A percentile compares a stretch with the other conserved stretches of the same genome.
These are phyloP conservation scores for Sarocladium kiliense DNA, from an alignment of 2,329 filamentous ascomycete species.

Conservation along the genomic window DNA sequence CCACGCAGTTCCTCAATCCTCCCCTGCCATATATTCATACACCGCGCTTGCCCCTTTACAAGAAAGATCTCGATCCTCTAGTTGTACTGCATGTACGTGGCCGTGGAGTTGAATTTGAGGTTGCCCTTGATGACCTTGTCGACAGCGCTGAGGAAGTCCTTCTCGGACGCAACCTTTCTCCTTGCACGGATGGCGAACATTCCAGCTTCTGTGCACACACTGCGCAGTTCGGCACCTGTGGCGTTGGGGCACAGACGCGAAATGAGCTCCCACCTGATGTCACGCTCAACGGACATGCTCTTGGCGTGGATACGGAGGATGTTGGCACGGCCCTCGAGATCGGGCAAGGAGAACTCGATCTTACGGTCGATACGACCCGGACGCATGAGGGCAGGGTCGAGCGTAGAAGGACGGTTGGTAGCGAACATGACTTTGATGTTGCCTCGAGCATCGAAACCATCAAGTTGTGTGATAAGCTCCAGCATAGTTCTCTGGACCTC, in stretches of 20 bases:
- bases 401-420: conserved; percentile 90
- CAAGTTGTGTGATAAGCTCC: conserved; percentile 93
- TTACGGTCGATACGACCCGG: conserved; percentile 97
- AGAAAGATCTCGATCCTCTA: conserved; percentile 41
- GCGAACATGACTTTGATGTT: conserved; percentile 99
- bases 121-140: conserved; percentile 99
- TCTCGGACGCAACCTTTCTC: conserved; percentile 97
- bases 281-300: conserved; percentile 98
- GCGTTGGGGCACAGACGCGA: conserved; percentile 95
- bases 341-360: conserved; percentile 96
- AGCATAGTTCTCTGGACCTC: conserved; percentile 98
- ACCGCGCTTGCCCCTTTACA: conserved; percentile 8
- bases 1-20: conserved; percentile 12
- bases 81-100: conserved; percentile 99
- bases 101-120: conserved; percentile 98
- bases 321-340: conserved; percentile 95
- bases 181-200: conserved; percentile 96
- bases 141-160: conserved; percentile 95
- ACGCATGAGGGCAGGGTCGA: conserved; percentile 95
- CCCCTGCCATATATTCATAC: conserved; percentile 12
- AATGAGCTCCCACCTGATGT: conserved; percentile 98
- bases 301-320: conserved; percentile 98
- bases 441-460: conserved; percentile 91
- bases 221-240: conserved; percentile 91
- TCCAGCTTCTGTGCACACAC: conserved; percentile 94